Evolutionary conservation across 192 early-diverging fungal genomes (phyloP).

Genomic region (Podila epicladia): DNA sequence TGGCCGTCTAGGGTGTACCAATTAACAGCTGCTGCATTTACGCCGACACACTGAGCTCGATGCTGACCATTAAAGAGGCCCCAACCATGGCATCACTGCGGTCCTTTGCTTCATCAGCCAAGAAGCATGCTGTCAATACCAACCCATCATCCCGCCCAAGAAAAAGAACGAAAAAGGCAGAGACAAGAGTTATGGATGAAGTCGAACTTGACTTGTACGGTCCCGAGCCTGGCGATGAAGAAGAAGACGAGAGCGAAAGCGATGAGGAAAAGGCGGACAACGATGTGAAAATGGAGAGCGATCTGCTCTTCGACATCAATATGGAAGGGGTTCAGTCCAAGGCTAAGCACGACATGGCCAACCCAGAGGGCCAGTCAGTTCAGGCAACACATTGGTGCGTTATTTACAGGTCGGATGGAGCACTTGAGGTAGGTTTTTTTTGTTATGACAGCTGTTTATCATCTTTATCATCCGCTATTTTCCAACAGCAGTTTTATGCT

Average conservation of each 20-base stretch:
- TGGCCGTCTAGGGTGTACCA: slow-evolving; percentile 10
- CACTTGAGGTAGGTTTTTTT: slow-evolving; percentile 61
- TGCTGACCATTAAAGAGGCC: slow-evolving; percentile 35
- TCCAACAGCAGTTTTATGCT: not conserved
- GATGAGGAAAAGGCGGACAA: slow-evolving; percentile 47
- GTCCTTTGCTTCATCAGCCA: slow-evolving; percentile 5
- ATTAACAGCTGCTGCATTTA: slow-evolving; percentile 48
- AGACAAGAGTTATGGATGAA: slow-evolving; percentile 25
- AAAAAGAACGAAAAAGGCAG: slow-evolving; percentile 33
- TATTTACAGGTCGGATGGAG: slow-evolving; percentile 69
- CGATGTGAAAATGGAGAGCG: slow-evolving; percentile 24
- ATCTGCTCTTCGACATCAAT: slow-evolving; percentile 46
- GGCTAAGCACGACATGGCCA: slow-evolving; percentile 32
- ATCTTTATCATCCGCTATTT: not conserved
- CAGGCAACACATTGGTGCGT: slow-evolving; percentile 72
- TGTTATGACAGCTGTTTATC: not conserved
- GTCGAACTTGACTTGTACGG: slow-evolving; percentile 50
- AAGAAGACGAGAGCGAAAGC: slow-evolving; percentile 61
- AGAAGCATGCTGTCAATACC: not conserved
- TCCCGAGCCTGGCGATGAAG: slow-evolving; percentile 29
- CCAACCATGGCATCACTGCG: slow-evolving; percentile 43
- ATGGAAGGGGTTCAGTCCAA: slow-evolving; percentile 30
- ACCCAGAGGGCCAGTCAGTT: slow-evolving; percentile 34
- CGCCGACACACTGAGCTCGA: slow-evolving; percentile 26
- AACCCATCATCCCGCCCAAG: not conserved